Conservation (phyloP, 2,329 filamentous ascomycete genomes). For the Cytospora mali region DNA sequence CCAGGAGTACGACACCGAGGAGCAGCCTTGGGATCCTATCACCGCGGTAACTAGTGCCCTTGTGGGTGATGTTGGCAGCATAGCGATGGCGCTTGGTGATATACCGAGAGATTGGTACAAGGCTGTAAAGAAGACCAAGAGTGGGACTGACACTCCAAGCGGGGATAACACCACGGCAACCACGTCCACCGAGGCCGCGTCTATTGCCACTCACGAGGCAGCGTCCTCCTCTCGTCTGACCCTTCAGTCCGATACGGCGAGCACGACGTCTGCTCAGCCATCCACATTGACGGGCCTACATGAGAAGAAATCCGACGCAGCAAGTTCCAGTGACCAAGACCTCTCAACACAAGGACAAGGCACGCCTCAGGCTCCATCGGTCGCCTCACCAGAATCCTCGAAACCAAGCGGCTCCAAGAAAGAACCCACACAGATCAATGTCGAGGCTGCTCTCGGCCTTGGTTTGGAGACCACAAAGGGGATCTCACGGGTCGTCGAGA, state of each 20-base stretch:
- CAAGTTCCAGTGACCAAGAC: constrained; percentile 11
- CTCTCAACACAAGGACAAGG: constrained; percentile 1
- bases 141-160: constrained; percentile 4
- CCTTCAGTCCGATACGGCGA: constrained; percentile 18
- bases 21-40: constrained; percentile 78
- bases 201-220: constrained; percentile 8
- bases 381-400: background rate
- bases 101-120: constrained; percentile 62
- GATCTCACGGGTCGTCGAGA: constrained; percentile 70
- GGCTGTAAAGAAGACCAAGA: constrained; percentile 29
- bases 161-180: constrained; percentile 13
- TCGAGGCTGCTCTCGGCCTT: constrained; percentile 24
- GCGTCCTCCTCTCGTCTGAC: constrained; percentile 20
- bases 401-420: background rate
- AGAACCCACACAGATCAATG: constrained; percentile 14
- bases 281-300: constrained; percentile 3
- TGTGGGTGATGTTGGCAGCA: constrained; percentile 78
- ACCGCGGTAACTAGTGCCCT: constrained; percentile 76
- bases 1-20: constrained; percentile 74
- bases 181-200: constrained; percentile 1
- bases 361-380: constrained; percentile 9
- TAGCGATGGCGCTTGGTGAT: constrained; percentile 83
- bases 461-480: constrained; percentile 64
- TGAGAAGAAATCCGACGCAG: background rate
- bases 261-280: constrained; percentile 11